Conservation (phyloP, 2,329 filamentous ascomycete species). For the Trematosphaeria pertusa region DNA sequence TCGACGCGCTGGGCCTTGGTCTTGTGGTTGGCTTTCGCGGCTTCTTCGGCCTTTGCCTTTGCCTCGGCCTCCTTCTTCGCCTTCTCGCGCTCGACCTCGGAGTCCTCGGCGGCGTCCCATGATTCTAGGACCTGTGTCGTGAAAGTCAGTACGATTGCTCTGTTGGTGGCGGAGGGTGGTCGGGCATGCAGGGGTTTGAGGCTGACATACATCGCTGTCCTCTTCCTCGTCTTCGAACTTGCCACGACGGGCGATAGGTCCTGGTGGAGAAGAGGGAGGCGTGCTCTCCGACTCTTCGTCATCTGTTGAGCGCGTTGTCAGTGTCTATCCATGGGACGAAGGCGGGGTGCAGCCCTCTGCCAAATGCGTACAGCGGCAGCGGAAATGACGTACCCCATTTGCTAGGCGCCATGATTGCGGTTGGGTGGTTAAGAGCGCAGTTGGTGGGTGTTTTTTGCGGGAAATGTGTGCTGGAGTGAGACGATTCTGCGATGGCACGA, state of each 20-base stretch:
- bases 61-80: conserved; percentile 83
- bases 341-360: conserved; percentile 13
- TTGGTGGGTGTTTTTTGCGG: conserved; percentile 6
- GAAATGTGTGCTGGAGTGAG: no score
- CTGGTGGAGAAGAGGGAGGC: conserved; percentile 57
- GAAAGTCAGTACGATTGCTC: conserved; percentile 26
- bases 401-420: conserved; percentile 46
- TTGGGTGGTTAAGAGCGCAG: conserved; percentile 16
- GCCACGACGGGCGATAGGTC: conserved; percentile 58
- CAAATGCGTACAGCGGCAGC: conserved; percentile 25
- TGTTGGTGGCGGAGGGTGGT: conserved; percentile 26
- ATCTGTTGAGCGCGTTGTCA: conserved; percentile 42
- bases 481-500: no score
- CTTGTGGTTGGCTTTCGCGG: conserved; percentile 90
- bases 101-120: conserved; percentile 97
- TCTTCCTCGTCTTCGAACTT: conserved; percentile 95
- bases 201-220: conserved; percentile 74
- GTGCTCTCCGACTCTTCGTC: conserved; percentile 65
- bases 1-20: conserved; percentile 84
- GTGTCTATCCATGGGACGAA: conserved; percentile 10
- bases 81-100: conserved; percentile 95
- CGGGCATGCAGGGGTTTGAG: conserved; percentile 21
- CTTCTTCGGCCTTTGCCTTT: conserved; percentile 88
- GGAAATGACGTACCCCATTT: conserved; percentile 52
- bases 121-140: conserved; percentile 80